A percentile compares a stretch with the other conserved stretches of the same genome.
phyloP scores from a whole-genome alignment of 495 filamentous ascomycete genomes.

The Penicillium manginii region DNA sequence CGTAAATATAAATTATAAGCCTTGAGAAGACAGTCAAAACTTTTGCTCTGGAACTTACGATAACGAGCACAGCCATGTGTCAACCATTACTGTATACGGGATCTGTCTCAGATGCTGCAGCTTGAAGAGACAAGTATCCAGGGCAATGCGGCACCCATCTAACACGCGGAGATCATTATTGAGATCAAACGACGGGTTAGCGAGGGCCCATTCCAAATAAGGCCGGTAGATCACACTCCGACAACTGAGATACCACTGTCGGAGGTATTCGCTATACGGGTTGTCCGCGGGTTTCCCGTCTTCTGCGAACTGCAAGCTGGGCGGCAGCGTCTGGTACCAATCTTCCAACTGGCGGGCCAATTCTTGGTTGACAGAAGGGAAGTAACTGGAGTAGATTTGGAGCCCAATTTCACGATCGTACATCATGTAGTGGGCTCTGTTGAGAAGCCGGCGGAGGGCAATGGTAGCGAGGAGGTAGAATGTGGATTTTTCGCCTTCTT shows the following conservation, averaged over 20 bases:
- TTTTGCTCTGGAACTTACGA: conserved; percentile 3
- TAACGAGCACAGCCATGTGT: conserved; percentile 15
- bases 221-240: conserved; percentile 16
- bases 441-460: conserved; percentile 32
- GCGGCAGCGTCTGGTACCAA: conserved; percentile 14
- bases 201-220: conserved; percentile 14
- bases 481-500: conserved; percentile 13
- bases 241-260: conserved; percentile 16
- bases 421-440: conserved; percentile 22
- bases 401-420: conserved; percentile 15
- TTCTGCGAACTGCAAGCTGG: conserved; percentile 8
- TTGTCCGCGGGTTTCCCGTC: conserved; percentile 11
- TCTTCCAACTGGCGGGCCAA: conserved; percentile 12
- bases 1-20: background rate
- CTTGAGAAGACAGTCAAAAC: background rate
- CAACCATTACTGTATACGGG: conserved; percentile 15
- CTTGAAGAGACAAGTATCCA: conserved; percentile 12
- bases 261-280: conserved; percentile 14
- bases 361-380: conserved; percentile 13
- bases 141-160: conserved; percentile 9
- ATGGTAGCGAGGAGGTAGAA: conserved; percentile 34
- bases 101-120: conserved; percentile 9
- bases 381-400: conserved; percentile 11
- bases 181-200: conserved; percentile 11
- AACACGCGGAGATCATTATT: conserved; percentile 11